Evolutionary conservation across 2,329 filamentous ascomycete species (phyloP).

Genomic region (Epichloe uncinata): DNA sequence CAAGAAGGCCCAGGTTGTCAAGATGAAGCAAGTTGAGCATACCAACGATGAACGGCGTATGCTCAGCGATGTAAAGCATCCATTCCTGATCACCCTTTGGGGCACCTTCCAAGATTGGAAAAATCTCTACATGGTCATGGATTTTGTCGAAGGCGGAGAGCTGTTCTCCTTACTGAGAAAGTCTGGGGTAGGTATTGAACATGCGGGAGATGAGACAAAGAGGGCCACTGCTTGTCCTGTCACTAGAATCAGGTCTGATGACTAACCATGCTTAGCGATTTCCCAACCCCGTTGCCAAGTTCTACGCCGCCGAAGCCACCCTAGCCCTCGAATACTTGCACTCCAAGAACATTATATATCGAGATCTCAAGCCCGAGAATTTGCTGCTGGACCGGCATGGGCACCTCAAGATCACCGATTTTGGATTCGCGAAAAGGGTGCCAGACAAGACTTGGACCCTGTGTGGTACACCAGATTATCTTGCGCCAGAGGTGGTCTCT

Average conservation of each 20-base stretch:
- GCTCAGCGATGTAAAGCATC: slow-evolving; percentile 93
- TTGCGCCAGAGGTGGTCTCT: slow-evolving; percentile 95
- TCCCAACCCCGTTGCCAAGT: slow-evolving; percentile 96
- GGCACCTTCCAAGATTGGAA: slow-evolving; percentile 92
- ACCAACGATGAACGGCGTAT: slow-evolving; percentile 96
- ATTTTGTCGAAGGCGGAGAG: slow-evolving; percentile 97
- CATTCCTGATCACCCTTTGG: slow-evolving; percentile 95
- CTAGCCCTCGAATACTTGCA: slow-evolving; percentile 92
- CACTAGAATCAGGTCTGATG: background rate
- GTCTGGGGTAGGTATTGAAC: slow-evolving; percentile 53
- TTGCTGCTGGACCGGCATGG: slow-evolving; percentile 83
- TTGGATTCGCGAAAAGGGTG: slow-evolving; percentile 95
- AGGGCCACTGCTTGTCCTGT: background rate
- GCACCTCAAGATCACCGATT: slow-evolving; percentile 94
- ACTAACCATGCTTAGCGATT: slow-evolving; percentile 55
- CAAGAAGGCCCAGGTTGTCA: slow-evolving; percentile 96
- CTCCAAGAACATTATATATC: slow-evolving; percentile 90
- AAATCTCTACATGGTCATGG: slow-evolving; percentile 99
- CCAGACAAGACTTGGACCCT: slow-evolving; percentile 99
- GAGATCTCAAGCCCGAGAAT: slow-evolving; percentile 93
- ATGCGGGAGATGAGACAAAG: background rate
- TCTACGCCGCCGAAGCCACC: slow-evolving; percentile 96
- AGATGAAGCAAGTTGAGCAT: slow-evolving; percentile 99
- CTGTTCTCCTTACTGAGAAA: slow-evolving; percentile 91
- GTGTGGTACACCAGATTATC: slow-evolving; percentile 93